Evolutionary conservation across 352 stramenopile species (phyloP), one percentile per base, ranked within the genome.

Genomic region (Phytopythium ostracodes): DNA sequence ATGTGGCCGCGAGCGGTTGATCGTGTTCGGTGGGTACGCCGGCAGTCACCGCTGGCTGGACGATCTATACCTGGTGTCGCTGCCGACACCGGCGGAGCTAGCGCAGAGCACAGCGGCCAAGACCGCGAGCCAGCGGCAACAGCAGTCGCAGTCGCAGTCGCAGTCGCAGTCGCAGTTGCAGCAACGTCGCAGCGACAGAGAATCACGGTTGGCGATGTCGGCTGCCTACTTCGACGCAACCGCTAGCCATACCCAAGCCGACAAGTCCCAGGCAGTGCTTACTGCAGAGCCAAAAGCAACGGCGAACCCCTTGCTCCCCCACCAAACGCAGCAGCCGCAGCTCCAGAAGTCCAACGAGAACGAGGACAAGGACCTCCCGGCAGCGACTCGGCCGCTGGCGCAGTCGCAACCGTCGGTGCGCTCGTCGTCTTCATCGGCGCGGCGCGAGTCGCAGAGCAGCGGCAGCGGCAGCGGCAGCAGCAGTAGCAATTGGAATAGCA

Each of bases 1-100:
- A 11, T 12, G 4, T 15, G 38, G 20, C 14, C 54, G 36, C 14
- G 38, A 12, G 4, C 36, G 36, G 17, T 25, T 90, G 15, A 40
- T 92, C 35, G 52, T 92, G 6, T 92, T 92, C 49, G 83, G 83
- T 1, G 83, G 83, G 25, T 92, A 92, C 42, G 76, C 76, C 46
- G 83, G 83, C 0, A 74, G 70, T 2, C 74, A 81, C 50, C 59
- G 57, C 3, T 92, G 83, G 83, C 70, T 90, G 1, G 77, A 88
- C 59, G 83, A 92, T 59, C n/a, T 88, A 35, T 68, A 87, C 46
- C 36, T 87, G 22, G 70, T 92, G 6, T 72, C 68, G n/a, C 56
- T 77, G 8, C 50, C 59, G 4, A 27, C 40, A 14, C 18, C 63
- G 24, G 20, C 31, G 12, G 38, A 59, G 17, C 33, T 58, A 4